Evolutionary conservation across 495 filamentous ascomycete genomes (phyloP), one percentile per base, ranked within the genome.

Genomic region (Rusavskia elegans): DNA sequence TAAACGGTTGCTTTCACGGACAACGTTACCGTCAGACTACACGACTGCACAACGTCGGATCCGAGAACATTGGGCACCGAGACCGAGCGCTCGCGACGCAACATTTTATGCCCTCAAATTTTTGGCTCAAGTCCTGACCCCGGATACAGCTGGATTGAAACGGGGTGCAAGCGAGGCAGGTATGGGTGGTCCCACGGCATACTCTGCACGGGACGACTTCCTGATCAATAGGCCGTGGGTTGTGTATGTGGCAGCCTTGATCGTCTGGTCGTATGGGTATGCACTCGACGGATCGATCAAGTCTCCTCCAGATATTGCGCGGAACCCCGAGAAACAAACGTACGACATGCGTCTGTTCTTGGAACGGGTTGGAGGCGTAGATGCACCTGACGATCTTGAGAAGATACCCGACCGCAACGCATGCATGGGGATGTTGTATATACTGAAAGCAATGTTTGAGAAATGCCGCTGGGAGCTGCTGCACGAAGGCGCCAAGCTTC

Each of bases 201-300:
- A 96, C 64, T 83, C 79, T 13, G 89, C 92, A 0, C 79, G 86
- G 17, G 86, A 96, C 60, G 92, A 98, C 60, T 85, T 84, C 50
- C 74, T 97, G 9, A 74, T 96, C 48, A 95, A 97, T 59, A 77
- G 92, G 27, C 88, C 92, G 2, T 98, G 92, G 92, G 87, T 97
- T n/a, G 72, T 98, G 48, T 98, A 95, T 62, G 93, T 93, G 53
- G 87, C 92, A 1, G 79, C 83, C 2, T 71, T 97, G 40, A 89
- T 95, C 27, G 85, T 96, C 17, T 98, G 90, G 90, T 89, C 79
- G 51, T 98, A 97, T 60, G 92, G 87, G 21, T 97, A 79, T 63
- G 92, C 92, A 10, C 67, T 96, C 50, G 92, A 96, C 60, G 92
- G 92, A 0, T 75, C 87, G 0, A 74, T 85, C 50, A 64, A 71